Base-by-base conservation (phyloP, 768 basidiomycete species). In the Tylopilus subfusipes region DNA sequence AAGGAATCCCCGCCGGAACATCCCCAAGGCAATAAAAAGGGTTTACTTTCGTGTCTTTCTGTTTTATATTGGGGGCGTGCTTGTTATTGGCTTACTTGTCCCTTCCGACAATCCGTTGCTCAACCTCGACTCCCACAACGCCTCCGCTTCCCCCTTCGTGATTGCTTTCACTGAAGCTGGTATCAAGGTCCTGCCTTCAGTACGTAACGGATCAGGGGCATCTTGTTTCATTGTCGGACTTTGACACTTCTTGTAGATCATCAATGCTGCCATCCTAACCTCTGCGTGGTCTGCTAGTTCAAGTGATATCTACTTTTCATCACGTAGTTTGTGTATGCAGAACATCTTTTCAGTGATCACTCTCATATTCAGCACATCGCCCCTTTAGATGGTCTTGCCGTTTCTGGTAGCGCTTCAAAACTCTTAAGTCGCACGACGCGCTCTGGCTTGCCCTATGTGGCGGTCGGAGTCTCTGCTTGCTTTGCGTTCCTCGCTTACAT, bases 401-500 rank as follows among this genome's bases (percentile, higher is more conserved):
- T 76, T 46, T 73, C 75, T 19, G 78, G 80, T 1, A 77, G 80
- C 51, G 82, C 83, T 0, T 83, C 84, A 3, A 73, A 67, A 48
- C 62, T 38, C n/a, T 42, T 42, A 21, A 24, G 40, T n/a, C 40
- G 40, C 11, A 42, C 40, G 9, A 42, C 40, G 40, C 22, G 40
- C 22, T 42, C 40, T 42, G 22, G 40, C 2, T 6, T 42, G 21
- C 25, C 25, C 13, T 16, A 43, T 22, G 9, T 27, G 7, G 12
- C 42, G 1, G 18, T 27, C 10, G 67, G 1, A 18, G 31, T 0
- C 6, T 66, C 30, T 72, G 64, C 53, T 55, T 53, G 58, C 27
- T 73, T 76, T 46, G 68, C 71, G 66, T 2, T 52, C 70, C 11
- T 64, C 10, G 63, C 77, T 7, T 80, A 73, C 65, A 73, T 78